Percentiles rank a stretch among this genome's conserved stretches.
Evolutionary conservation across 768 basidiomycete species (phyloP).

Genomic region (Calvatia gigantea): DNA sequence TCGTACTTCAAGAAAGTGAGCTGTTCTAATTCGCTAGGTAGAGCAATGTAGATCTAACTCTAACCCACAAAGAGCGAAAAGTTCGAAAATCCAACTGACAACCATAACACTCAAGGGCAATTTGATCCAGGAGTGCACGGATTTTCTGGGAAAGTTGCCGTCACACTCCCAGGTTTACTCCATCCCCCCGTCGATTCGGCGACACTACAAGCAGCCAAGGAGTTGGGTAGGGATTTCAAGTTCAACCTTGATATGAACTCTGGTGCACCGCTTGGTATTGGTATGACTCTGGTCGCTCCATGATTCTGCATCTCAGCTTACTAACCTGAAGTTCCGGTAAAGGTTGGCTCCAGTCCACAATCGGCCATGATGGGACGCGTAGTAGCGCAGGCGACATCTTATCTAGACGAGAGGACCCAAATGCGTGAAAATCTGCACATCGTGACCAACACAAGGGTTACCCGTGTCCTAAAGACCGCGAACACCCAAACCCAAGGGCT

Average conservation of each 20-base stretch:
- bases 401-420: constrained; percentile 20
- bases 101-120: constrained; percentile 18
- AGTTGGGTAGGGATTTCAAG: constrained; percentile 13
- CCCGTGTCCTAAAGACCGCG: constrained; percentile 15
- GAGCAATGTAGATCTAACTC: constrained; percentile 2
- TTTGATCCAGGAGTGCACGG: constrained; percentile 20
- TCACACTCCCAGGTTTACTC: constrained; percentile 16
- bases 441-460: constrained; percentile 25
- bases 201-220: constrained; percentile 16
- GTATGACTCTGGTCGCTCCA: neutral
- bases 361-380: constrained; percentile 19
- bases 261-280: constrained; percentile 11
- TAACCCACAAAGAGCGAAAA: constrained; percentile 11
- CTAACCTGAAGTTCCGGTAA: neutral
- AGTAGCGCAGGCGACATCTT: constrained; percentile 24
- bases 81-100: constrained; percentile 17
- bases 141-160: constrained; percentile 15
- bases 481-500: neutral
- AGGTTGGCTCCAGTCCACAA: constrained; percentile 22
- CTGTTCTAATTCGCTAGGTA: neutral
- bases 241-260: constrained; percentile 15
- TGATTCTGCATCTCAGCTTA: neutral
- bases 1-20: constrained; percentile 22
- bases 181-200: constrained; percentile 16
- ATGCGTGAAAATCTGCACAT: constrained; percentile 27